These are phyloP conservation scores for Ceratobasidium sp. DNA, from an alignment of 1,284 basidiomycete genomes.

Conservation along the genomic window DNA sequence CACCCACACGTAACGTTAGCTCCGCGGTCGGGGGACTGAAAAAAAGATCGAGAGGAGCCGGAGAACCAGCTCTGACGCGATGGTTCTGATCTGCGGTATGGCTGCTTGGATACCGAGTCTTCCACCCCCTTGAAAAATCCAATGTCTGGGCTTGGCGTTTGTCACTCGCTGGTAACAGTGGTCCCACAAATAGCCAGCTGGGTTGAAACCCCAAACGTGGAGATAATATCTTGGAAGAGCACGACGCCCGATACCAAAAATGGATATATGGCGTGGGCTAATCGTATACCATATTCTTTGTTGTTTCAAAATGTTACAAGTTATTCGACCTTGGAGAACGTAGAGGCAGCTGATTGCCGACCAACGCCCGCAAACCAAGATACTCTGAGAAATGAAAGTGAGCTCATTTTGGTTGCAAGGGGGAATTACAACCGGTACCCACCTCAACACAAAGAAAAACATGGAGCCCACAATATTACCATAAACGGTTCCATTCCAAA, in stretches of 20 bases:
- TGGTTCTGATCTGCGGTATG: slow-evolving; percentile 4
- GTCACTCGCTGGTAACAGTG: slow-evolving; percentile 7
- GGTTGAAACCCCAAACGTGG: background rate
- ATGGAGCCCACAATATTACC: slow-evolving; percentile 77
- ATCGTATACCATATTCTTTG: background rate
- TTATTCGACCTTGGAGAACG: slow-evolving; percentile 30
- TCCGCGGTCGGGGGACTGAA: background rate
- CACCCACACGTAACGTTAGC: background rate
- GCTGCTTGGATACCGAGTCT: slow-evolving; percentile 33
- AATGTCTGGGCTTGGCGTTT: background rate
- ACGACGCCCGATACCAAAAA: background rate
- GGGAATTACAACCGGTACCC: slow-evolving; percentile 46
- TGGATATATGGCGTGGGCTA: background rate
- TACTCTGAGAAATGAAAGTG: slow-evolving; percentile 6
- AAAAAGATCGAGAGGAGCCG: slow-evolving; percentile 21
- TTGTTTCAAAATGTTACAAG: background rate
- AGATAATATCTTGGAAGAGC: background rate
- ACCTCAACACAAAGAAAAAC: slow-evolving; percentile 70
- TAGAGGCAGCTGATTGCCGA: slow-evolving; percentile 17
- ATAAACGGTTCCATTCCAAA: slow-evolving; percentile 79
- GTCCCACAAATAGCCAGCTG: slow-evolving; percentile 3
- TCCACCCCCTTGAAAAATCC: slow-evolving; percentile 9
- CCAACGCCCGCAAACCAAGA: slow-evolving; percentile 41
- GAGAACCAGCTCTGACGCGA: slow-evolving; percentile 8
- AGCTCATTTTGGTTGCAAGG: background rate